phyloP scores from a whole-genome alignment of 2,329 filamentous ascomycete genomes.

The Epichloe gansuensis region DNA sequence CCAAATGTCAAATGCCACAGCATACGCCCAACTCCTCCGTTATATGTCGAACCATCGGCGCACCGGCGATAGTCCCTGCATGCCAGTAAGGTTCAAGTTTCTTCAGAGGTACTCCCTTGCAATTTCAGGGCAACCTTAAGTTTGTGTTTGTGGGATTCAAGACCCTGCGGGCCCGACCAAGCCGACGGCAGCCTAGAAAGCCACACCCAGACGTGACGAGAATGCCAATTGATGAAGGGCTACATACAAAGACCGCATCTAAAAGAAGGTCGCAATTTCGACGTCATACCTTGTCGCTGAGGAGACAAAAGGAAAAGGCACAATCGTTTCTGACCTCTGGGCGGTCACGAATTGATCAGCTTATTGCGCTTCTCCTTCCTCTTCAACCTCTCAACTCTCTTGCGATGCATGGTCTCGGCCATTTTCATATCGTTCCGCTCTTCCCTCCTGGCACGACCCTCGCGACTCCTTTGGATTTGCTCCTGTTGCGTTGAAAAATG shows the following conservation, averaged over 20 bases:
- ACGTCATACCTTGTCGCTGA: background rate
- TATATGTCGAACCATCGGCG: too few relatives aligned
- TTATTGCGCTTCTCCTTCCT: conserved; percentile 95
- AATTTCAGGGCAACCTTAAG: too few relatives aligned
- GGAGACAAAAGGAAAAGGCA: background rate
- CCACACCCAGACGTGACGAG: background rate
- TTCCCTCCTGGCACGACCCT: conserved; percentile 77
- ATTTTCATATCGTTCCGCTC: conserved; percentile 89
- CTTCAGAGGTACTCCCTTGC: too few relatives aligned
- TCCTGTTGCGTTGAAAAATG: conserved; percentile 35
- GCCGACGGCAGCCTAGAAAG: background rate
- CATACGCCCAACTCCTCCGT: too few relatives aligned
- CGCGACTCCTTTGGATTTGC: conserved; percentile 68
- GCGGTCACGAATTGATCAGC: conserved; percentile 45
- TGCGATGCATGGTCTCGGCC: conserved; percentile 96
- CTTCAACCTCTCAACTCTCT: conserved; percentile 85
- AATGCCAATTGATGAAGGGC: background rate
- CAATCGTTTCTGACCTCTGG: background rate
- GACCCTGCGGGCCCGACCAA: too few relatives aligned
- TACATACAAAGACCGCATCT: too few relatives aligned
- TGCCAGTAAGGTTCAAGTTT: too few relatives aligned
- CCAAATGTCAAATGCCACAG: too few relatives aligned
- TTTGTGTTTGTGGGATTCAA: too few relatives aligned
- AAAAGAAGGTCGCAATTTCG: background rate
- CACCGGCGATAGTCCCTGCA: too few relatives aligned